Evolutionary conservation across 495 filamentous ascomycete species (phyloP).

Genomic region (Aspergillus sclerotioniger): DNA sequence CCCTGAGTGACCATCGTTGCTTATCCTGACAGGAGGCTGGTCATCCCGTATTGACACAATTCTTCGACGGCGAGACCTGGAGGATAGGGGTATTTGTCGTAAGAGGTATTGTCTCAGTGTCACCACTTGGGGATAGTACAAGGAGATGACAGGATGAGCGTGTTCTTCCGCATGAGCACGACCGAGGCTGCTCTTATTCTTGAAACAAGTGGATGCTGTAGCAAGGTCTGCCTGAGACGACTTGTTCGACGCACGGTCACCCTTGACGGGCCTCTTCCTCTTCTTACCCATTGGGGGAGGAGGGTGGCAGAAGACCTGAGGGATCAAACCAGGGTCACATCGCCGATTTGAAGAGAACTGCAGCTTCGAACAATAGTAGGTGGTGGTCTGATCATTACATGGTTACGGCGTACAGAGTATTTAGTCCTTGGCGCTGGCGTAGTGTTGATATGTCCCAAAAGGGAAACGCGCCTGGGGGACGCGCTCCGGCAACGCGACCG

Average conservation of each 20-base stretch:
- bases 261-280: constrained; percentile 41
- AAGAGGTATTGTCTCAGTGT: constrained; percentile 73
- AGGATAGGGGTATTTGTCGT: constrained; percentile 48
- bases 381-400: not conserved
- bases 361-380: not conserved
- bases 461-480: not conserved
- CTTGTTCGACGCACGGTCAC: constrained; percentile 18
- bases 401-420: not conserved
- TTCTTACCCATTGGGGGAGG: constrained; percentile 39
- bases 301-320: no score
- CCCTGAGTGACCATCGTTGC: not conserved
- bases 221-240: constrained; percentile 23
- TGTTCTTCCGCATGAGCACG: constrained; percentile 17
- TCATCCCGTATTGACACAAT: constrained; percentile 35
- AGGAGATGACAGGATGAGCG: constrained; percentile 65
- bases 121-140: constrained; percentile 68
- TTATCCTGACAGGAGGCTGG: not conserved
- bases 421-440: not conserved
- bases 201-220: constrained; percentile 20
- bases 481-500: no score
- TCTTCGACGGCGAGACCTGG: constrained; percentile 51
- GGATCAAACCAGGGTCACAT: not conserved
- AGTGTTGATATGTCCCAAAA: not conserved
- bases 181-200: constrained; percentile 11
- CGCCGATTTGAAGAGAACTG: not conserved